These are phyloP conservation scores for Botrytis fabae DNA, from an alignment of 2,329 filamentous ascomycete genomes.

Conservation along the genomic window DNA sequence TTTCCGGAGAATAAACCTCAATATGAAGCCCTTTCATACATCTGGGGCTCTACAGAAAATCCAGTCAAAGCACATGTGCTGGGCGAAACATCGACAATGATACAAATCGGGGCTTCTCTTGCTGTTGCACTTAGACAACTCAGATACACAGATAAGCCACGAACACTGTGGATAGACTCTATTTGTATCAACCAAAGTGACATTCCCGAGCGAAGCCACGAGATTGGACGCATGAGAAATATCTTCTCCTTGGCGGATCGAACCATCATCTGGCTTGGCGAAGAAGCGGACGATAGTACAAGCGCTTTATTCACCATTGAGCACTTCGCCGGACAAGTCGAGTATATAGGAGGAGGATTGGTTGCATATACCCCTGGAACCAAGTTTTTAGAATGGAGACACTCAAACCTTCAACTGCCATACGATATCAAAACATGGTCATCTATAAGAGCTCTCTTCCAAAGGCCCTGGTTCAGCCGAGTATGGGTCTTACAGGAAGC, in stretches of 20 bases:
- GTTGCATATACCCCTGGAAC: neutral
- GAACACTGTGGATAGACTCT: neutral
- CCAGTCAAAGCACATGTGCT: neutral
- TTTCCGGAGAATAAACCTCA: neutral
- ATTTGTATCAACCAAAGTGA: neutral
- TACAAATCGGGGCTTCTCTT: neutral
- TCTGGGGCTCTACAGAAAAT: neutral
- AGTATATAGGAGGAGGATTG: neutral
- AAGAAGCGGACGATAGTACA: neutral
- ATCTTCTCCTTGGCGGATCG: neutral
- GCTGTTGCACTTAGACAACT: neutral
- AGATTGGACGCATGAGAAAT: neutral
- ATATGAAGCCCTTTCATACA: neutral
- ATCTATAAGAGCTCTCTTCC: neutral
- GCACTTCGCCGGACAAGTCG: neutral
- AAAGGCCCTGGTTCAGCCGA: neutral
- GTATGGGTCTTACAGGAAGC: neutral
- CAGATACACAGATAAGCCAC: neutral
- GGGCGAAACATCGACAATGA: neutral
- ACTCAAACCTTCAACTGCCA: neutral
- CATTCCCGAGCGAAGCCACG: neutral
- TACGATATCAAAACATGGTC: neutral
- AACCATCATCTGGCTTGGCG: neutral
- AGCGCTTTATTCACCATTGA: neutral
- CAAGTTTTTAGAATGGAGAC: neutral